Evolutionary conservation across 768 basidiomycete species (phyloP).

Genomic region (Chlorophyllum brunneum): DNA sequence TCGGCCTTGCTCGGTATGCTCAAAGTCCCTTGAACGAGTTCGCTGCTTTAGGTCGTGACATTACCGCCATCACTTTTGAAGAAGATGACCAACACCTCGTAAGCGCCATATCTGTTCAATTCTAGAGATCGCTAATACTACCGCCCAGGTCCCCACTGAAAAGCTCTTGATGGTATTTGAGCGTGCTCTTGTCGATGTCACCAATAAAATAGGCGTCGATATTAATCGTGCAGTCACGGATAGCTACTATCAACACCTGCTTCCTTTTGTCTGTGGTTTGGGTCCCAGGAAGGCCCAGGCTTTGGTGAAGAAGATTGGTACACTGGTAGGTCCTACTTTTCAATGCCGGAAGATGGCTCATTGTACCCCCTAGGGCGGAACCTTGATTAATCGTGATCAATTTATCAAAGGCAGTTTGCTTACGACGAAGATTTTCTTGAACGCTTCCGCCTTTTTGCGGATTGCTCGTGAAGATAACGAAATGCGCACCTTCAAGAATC

Average conservation of each 20-base stretch:
- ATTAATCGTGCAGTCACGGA: constrained; percentile 92
- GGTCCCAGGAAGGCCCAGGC: constrained; percentile 92
- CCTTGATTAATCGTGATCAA: constrained; percentile 81
- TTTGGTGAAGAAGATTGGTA: constrained; percentile 75
- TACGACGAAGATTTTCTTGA: constrained; percentile 86
- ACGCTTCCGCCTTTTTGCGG: constrained; percentile 87
- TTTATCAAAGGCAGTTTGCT: constrained; percentile 79
- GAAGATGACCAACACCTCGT: constrained; percentile 87
- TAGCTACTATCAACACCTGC: constrained; percentile 80
- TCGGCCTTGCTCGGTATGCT: constrained; percentile 88
- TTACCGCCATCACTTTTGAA: constrained; percentile 79
- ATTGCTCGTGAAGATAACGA: constrained; percentile 70
- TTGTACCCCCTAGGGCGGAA: constrained; percentile 67
- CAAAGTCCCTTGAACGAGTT: constrained; percentile 96
- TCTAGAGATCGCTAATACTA: constrained; percentile 6
- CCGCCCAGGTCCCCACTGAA: constrained; percentile 73
- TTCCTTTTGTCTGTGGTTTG: constrained; percentile 89
- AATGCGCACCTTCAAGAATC: constrained; percentile 56
- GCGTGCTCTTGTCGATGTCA: constrained; percentile 82
- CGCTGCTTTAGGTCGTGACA: constrained; percentile 82
- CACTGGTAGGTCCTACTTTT: constrained; percentile 48
- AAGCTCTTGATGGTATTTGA: constrained; percentile 82
- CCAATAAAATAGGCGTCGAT: constrained; percentile 92
- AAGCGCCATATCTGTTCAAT: constrained; percentile 9
- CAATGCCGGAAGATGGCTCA: constrained; percentile 4